Evolutionary conservation across 1,284 basidiomycete species (phyloP), one percentile per base, ranked within the genome.

Genomic region (Ustilago esculenta): DNA sequence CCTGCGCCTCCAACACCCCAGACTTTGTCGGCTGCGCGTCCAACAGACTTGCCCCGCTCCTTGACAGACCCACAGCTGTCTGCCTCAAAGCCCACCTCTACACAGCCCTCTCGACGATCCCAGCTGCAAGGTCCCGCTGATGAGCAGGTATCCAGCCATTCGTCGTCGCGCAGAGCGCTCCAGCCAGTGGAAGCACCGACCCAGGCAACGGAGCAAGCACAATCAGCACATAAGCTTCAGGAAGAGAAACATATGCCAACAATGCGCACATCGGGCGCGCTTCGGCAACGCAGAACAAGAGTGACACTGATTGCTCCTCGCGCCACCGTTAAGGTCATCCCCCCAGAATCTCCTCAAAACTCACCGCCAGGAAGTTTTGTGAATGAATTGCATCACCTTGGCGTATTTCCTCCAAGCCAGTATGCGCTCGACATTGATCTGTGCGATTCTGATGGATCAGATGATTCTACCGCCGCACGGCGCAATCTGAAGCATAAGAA

Each of bases 61-160:
- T 53, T 57, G 15, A 70, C 61, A 6, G 67, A 70, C 41, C 67
- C 67, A 7, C 46, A 70, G 37, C 56, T 70, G 24, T 70, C 67
- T 17, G 49, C 51, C 11, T 56, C 56, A 1, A 69, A 69, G 55
- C 60, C 59, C 3, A 43, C 30, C 25, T 24, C 47, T 7, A 59
- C 37, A 15, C 56, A 55, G 30, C 43, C 47, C 7, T 33, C 52
- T 10, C 45, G 39, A 20, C 51, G 42, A 17, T 3, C 27, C 1
- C 51, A 46, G 14, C 23, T 37, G 30, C 47, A 44, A 8, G 32
- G 6, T 11, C 15, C 33, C 10, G 29, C 32, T 5, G 45, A 48
- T 1, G 42, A 5, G 1, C 5, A 30, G 1, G 36, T 32, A 5
- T 48, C 50, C 8, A 37, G 50, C 0, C 30, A 30, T 25, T 25